Base-by-base conservation (phyloP, 2,329 filamentous ascomycete genomes). In the Ophiosphaerella herpotricha region DNA sequence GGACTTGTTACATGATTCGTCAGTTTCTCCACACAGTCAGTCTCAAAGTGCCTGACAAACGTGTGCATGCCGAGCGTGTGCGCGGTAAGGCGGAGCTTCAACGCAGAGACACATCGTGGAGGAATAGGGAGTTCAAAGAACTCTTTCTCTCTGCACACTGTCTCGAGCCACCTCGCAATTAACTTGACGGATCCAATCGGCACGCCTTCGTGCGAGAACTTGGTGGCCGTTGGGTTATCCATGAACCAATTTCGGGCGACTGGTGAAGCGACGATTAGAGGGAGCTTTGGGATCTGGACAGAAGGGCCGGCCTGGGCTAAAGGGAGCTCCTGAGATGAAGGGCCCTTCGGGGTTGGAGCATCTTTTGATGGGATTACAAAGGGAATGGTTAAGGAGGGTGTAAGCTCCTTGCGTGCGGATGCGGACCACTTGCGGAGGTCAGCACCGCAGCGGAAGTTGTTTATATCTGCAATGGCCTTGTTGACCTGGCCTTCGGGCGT, bases 381-480 rank as follows among this genome's bases (percentile, higher is more conserved):
- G 7, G 34, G 39, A 31, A 52, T 46, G 9, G 18, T 46, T 5
- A 46, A 16, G 11, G 46, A 5, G 2, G 48, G 18, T 5, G 23
- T 23, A 5, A 48, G 35, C 26, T 52, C 52, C 13, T 46, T 46
- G 7, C 52, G 52, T 2, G 41, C 41, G 1, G 45, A 43, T 5
- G 31, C 26, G 18, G 48, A 52, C 48, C 52, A 55, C 29, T 46
- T 43, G 21, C 45, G 34, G 11, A 55, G 34, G 23, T 48, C 41
- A n/a, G 46, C 7, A 31, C 48, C 42, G 14, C 38, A 34, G 4
- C 48, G 37, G n/a, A 51, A 31, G n/a, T 52, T 48, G 4, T 45
- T 37, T 16, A 55, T 41, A 18, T 52, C 45, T 7, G 29, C 24
- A 0, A 48, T 32, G 35, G 48, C 31, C 36, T 48, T 52, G 13